A percentile compares a stretch with the other conserved stretches of the same genome.
phyloP scores from a whole-genome alignment of 495 filamentous ascomycete genomes.

The Penicillium riverlandense region DNA sequence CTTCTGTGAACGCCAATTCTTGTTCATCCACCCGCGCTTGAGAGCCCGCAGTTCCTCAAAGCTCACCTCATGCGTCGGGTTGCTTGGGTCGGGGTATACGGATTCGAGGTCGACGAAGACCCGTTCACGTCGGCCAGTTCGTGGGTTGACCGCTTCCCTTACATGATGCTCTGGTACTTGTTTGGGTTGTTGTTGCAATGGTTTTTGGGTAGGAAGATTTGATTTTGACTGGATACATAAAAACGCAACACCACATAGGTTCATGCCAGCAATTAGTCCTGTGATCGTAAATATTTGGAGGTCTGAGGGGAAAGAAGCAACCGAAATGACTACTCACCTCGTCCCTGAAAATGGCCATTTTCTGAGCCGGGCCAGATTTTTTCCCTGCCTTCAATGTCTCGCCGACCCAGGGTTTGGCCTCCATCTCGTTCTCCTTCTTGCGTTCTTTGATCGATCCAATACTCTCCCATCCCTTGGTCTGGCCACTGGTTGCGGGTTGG shows the following conservation, averaged over 20 bases:
- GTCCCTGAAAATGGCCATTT: constrained; percentile 92
- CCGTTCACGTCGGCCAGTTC: constrained; percentile 70
- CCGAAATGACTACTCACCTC: constrained; percentile 60
- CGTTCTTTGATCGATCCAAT: constrained; percentile 80
- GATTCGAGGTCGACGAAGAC: constrained; percentile 80
- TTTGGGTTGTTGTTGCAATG: constrained; percentile 18
- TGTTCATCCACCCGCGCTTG: constrained; percentile 67
- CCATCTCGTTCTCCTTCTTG: constrained; percentile 87
- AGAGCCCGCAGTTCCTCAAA: constrained; percentile 88
- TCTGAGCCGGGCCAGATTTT: constrained; percentile 63
- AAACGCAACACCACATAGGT: constrained; percentile 49
- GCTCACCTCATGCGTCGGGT: constrained; percentile 63
- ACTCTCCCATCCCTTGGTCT: constrained; percentile 78
- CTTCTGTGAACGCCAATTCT: constrained; percentile 51
- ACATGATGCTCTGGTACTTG: constrained; percentile 43
- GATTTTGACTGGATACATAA: constrained; percentile 54
- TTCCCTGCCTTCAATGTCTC: constrained; percentile 85
- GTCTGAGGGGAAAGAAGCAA: constrained; percentile 28
- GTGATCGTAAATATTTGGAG: constrained; percentile 78
- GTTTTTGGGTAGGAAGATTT: constrained; percentile 33
- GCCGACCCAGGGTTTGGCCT: constrained; percentile 84
- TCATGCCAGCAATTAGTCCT: constrained; percentile 87
- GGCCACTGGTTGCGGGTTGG: constrained; percentile 36
- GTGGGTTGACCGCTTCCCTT: constrained; percentile 70
- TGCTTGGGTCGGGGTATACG: constrained; percentile 70